These are phyloP conservation scores for Conoideocrella luteorostrata DNA, from an alignment of 2,329 filamentous ascomycete species.

Conservation along the genomic window DNA sequence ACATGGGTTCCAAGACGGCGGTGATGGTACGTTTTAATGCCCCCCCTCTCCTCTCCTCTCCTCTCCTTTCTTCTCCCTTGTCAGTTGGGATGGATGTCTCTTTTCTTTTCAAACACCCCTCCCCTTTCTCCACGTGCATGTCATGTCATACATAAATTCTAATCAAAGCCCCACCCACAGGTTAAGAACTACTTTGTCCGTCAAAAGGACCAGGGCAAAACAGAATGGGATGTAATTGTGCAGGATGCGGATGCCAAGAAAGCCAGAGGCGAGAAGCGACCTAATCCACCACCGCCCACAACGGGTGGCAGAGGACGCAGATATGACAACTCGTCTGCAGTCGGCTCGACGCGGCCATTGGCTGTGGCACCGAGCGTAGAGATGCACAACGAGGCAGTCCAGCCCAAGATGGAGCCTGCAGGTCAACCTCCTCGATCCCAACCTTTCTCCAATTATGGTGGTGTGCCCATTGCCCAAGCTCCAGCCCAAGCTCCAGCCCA, in stretches of 20 bases:
- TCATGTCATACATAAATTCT: conserved; percentile 4
- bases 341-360: conserved; percentile 31
- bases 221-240: conserved; percentile 55
- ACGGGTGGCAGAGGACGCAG: conserved; percentile 43
- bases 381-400: conserved; percentile 36
- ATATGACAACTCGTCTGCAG: conserved; percentile 33
- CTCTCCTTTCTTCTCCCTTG: neutral
- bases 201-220: conserved; percentile 52
- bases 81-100: neutral
- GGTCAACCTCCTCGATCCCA: conserved; percentile 26
- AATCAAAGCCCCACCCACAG: conserved; percentile 27
- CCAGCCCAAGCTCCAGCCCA: conserved; percentile 10
- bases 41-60: neutral
- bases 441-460: conserved; percentile 35
- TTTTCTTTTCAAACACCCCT: neutral
- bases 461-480: conserved; percentile 40
- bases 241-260: conserved; percentile 53
- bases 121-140: neutral
- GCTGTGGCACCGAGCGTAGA: conserved; percentile 41
- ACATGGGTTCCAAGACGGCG: conserved; percentile 78
- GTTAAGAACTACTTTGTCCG: conserved; percentile 64
- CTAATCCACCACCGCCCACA: conserved; percentile 52
- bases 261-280: conserved; percentile 50
- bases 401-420: conserved; percentile 38
- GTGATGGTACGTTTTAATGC: conserved; percentile 61